Evolutionary conservation across 176 grass and related monocot genomes (phyloP), one percentile per base, ranked within the genome.

Genomic region (Aegilops sharonensis): DNA sequence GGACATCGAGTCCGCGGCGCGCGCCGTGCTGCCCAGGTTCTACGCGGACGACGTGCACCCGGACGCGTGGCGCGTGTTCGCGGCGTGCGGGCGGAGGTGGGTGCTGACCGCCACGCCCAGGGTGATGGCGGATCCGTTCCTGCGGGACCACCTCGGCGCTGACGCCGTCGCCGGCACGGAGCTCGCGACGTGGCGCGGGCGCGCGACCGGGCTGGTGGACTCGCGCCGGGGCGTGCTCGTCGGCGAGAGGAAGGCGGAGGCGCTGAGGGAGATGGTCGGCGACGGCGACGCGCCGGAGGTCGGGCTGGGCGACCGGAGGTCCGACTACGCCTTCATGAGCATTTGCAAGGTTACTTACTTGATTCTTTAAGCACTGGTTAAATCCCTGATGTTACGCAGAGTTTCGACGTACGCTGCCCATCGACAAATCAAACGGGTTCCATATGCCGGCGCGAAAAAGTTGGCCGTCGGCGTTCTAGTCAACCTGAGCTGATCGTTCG

Each of bases 91-190:
- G 0, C 57, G 88, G n/a, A 10, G 77, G 66, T 60, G 70, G 8
- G 88, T 89, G 59, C 54, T 92, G 47, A 85, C 88, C 9, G 73
- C 65, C 9, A 68, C 81, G 8, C 92, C 94, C 12, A 72, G 90
- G 64, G 78, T 94, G 29, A 97, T 94, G 90, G 94, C 67, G 15
- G 94, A 97, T 73, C 92, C 90, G 29, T 94, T 97, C 84, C 67
- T 91, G n/a, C 81, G 85, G 13, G 90, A 85, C 8, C 78, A 83
- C 35, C 85, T 97, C 77, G 86, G 84, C 69, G 92, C 83, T 2
- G 83, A 94, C 72, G 56, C 20, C 75, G 88, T 94, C 30, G 81
- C 83, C 6, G 90, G 92, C 2, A 87, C 94, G 3, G 92, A 97
- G 84, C 86, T 94, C 64, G 71, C 30, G 20, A 68, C 64, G 73